Evolutionary conservation across 2,329 filamentous ascomycete species (phyloP).

Genomic region (Colletotrichum siamense): DNA sequence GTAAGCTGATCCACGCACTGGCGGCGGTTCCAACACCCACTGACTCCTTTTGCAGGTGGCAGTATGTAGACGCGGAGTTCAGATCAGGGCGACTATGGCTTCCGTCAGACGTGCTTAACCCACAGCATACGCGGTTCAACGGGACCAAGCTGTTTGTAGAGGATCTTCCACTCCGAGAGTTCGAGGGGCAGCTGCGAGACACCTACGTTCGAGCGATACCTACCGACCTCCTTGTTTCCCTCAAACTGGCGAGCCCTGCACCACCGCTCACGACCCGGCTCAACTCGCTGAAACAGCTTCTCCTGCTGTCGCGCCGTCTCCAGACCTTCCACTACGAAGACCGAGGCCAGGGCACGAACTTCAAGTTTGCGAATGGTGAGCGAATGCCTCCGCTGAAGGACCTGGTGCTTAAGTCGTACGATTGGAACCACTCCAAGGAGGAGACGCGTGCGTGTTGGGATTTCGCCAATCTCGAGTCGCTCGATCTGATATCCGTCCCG

Average conservation of each 20-base stretch:
- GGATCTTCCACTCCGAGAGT: slow-evolving; percentile 43
- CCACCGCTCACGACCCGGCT: slow-evolving; percentile 46
- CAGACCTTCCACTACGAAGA: slow-evolving; percentile 48
- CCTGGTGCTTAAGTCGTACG: slow-evolving; percentile 50
- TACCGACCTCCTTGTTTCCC: slow-evolving; percentile 40
- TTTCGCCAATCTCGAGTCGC: slow-evolving; percentile 45
- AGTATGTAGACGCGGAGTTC: slow-evolving; percentile 36
- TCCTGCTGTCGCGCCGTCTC: slow-evolving; percentile 40
- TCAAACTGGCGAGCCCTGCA: slow-evolving; percentile 43
- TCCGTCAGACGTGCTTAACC: slow-evolving; percentile 43
- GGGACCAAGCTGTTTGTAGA: slow-evolving; percentile 43
- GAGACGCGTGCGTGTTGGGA: slow-evolving; percentile 50
- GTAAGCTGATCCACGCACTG: slow-evolving; percentile 29
- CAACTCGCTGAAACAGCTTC: slow-evolving; percentile 46
- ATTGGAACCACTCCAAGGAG: slow-evolving; percentile 49
- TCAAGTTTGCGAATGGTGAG: slow-evolving; percentile 43
- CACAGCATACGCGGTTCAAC: slow-evolving; percentile 31
- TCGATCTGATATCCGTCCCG: slow-evolving; percentile 50
- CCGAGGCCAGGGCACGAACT: slow-evolving; percentile 49
- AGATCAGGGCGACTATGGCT: slow-evolving; percentile 36
- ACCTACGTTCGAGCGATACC: slow-evolving; percentile 45
- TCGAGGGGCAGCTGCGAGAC: slow-evolving; percentile 36
- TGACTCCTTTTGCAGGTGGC: slow-evolving; percentile 38
- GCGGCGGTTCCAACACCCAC: not conserved
- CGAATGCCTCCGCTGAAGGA: slow-evolving; percentile 47